Evolutionary conservation across 2,329 filamentous ascomycete genomes (phyloP).

Genomic region (Diplodia intermedia): DNA sequence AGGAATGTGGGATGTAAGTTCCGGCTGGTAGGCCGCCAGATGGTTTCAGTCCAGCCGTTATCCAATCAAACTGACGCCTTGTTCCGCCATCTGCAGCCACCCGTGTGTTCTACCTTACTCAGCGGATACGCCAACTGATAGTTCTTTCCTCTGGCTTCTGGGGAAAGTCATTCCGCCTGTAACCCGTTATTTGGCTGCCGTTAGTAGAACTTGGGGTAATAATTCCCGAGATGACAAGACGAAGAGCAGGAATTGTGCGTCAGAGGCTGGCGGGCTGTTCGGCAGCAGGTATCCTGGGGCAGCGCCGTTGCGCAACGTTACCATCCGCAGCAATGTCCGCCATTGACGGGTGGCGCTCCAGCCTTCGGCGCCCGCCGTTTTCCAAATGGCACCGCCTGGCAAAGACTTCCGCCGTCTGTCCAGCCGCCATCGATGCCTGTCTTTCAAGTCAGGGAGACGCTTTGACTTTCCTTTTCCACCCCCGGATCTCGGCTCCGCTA

Average conservation of each 20-base stretch:
- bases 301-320: background rate
- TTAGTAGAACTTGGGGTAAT: background rate
- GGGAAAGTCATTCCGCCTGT: background rate
- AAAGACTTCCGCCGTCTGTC: no score
- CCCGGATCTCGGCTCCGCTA: no score
- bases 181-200: background rate
- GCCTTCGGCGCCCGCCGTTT: background rate
- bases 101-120: background rate
- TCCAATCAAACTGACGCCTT: background rate
- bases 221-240: background rate
- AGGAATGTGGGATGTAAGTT: background rate
- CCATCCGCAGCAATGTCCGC: background rate
- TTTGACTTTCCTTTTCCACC: no score
- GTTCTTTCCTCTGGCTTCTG: background rate
- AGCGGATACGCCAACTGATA: background rate
- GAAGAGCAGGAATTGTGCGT: background rate
- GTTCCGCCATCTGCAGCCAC: background rate
- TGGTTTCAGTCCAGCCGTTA: background rate
- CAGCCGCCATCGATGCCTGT: no score
- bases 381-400: background rate
- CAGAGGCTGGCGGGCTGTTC: background rate
- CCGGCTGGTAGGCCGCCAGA: background rate
- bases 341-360: background rate
- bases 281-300: no score
- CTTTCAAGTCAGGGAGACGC: no score